These are phyloP conservation scores for Diaporthe sp. DNA, from an alignment of 2,329 filamentous ascomycete species.

Conservation along the genomic window DNA sequence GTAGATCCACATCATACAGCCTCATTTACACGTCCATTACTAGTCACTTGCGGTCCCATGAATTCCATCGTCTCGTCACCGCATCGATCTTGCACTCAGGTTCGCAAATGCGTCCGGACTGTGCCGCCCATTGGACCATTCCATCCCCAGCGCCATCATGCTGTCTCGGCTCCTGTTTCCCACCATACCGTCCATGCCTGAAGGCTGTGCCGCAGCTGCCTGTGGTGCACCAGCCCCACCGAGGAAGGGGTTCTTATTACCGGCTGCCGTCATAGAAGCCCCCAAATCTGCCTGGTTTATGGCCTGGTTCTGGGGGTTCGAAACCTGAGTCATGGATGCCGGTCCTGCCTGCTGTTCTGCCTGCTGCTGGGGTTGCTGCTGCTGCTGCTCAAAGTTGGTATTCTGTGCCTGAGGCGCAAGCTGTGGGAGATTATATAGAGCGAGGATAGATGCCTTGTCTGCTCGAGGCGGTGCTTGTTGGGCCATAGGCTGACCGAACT, in stretches of 20 bases:
- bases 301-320: constrained; percentile 47
- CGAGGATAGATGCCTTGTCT: constrained; percentile 82
- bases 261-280: constrained; percentile 41
- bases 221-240: constrained; percentile 49
- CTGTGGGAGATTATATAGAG: constrained; percentile 77
- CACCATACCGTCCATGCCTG: constrained; percentile 43
- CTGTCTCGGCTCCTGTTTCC: constrained; percentile 78
- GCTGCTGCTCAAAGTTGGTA: constrained; percentile 43
- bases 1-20: constrained; percentile 15
- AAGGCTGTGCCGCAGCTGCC: constrained; percentile 45
- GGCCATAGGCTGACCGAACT: constrained; percentile 51
- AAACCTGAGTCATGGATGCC: constrained; percentile 34
- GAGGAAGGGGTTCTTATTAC: constrained; percentile 72
- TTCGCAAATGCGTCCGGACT: constrained; percentile 86
- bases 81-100: constrained; percentile 73
- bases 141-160: constrained; percentile 75
- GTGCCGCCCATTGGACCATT: constrained; percentile 78
- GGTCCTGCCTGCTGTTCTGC: constrained; percentile 47
- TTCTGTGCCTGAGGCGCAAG: constrained; percentile 57
- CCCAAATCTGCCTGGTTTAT: constrained; percentile 50
- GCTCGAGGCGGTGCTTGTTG: constrained; percentile 62
- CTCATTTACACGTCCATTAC: constrained; percentile 20
- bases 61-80: constrained; percentile 45
- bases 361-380: constrained; percentile 45
- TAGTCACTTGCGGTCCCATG: constrained; percentile 1